A percentile compares a stretch with the other conserved stretches of the same genome.
phyloP scores from a whole-genome alignment of 2,329 filamentous ascomycete species.

The Colletotrichum higginsianum region DNA sequence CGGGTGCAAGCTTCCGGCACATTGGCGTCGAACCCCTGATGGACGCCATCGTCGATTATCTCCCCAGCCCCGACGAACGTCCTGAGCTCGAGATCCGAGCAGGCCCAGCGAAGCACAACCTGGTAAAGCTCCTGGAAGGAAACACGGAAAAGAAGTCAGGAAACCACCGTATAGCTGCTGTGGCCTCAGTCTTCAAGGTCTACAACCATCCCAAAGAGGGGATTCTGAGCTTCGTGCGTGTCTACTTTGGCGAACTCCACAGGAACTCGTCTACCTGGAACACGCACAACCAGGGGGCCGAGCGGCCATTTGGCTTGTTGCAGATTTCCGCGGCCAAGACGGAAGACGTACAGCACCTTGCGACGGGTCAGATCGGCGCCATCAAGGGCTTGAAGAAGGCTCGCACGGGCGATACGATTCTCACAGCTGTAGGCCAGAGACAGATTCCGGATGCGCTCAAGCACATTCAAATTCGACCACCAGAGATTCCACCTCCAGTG shows the following conservation, averaged over 20 bases:
- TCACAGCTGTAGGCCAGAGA: slow-evolving; percentile 76
- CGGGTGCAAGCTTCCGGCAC: slow-evolving; percentile 92
- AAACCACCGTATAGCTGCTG: slow-evolving; percentile 58
- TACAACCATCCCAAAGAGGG: slow-evolving; percentile 89
- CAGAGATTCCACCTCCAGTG: slow-evolving; percentile 91
- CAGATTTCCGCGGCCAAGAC: slow-evolving; percentile 93
- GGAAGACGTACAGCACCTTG: slow-evolving; percentile 84
- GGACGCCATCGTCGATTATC: slow-evolving; percentile 88
- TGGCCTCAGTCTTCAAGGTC: slow-evolving; percentile 91
- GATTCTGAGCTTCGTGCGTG: slow-evolving; percentile 90
- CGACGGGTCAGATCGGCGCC: slow-evolving; percentile 93
- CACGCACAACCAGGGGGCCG: slow-evolving; percentile 84
- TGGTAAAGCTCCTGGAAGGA: slow-evolving; percentile 51
- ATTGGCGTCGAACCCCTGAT: slow-evolving; percentile 94
- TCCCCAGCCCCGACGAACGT: slow-evolving; percentile 86
- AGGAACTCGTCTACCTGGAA: slow-evolving; percentile 87
- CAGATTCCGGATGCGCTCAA: slow-evolving; percentile 78
- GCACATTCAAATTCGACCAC: slow-evolving; percentile 86
- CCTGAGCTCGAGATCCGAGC: slow-evolving; percentile 85
- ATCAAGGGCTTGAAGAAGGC: slow-evolving; percentile 91
- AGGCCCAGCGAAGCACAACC: slow-evolving; percentile 67
- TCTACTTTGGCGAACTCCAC: slow-evolving; percentile 87
- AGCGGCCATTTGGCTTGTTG: slow-evolving; percentile 84
- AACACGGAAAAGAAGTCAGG: slow-evolving; percentile 48
- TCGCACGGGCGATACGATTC: slow-evolving; percentile 93